phyloP scores from a whole-genome alignment of 2,329 filamentous ascomycete species.

The Botrytis sinoallii region DNA sequence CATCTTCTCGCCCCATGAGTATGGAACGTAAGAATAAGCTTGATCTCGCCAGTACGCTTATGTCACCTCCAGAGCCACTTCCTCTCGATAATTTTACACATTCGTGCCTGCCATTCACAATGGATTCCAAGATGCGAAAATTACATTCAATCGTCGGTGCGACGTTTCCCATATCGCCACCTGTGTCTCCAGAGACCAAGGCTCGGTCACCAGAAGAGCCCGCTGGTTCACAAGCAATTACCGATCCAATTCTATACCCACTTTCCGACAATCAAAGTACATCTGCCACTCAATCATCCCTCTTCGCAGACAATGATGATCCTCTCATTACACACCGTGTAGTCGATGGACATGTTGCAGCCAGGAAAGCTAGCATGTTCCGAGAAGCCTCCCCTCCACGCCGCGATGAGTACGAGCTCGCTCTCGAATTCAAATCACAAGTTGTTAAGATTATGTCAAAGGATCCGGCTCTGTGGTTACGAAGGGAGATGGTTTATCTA shows the following conservation, averaged over 20 bases:
- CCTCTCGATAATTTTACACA: constrained; percentile 50
- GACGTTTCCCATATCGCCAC: constrained; percentile 51
- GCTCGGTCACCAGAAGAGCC: constrained; percentile 26
- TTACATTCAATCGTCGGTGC: constrained; percentile 38
- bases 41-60: constrained; percentile 47
- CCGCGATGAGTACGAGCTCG: constrained; percentile 52
- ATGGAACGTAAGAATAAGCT: constrained; percentile 32
- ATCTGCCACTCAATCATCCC: constrained; percentile 46
- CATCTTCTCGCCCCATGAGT: constrained; percentile 27
- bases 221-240: constrained; percentile 38
- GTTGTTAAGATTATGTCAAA: constrained; percentile 42
- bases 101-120: constrained; percentile 25
- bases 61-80: constrained; percentile 59
- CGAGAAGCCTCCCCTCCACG: constrained; percentile 46
- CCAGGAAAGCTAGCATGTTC: constrained; percentile 40
- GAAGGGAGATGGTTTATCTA: constrained; percentile 33
- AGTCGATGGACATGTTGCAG: constrained; percentile 45
- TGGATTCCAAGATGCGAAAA: constrained; percentile 32
- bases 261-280: constrained; percentile 40
- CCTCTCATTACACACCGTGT: constrained; percentile 41
- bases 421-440: constrained; percentile 51
- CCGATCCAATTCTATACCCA: constrained; percentile 60
- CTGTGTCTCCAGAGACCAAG: constrained; percentile 52
- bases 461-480: constrained; percentile 32
- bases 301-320: constrained; percentile 48